Conservation (phyloP, 495 filamentous ascomycete species). For the Podospora comata region DNA sequence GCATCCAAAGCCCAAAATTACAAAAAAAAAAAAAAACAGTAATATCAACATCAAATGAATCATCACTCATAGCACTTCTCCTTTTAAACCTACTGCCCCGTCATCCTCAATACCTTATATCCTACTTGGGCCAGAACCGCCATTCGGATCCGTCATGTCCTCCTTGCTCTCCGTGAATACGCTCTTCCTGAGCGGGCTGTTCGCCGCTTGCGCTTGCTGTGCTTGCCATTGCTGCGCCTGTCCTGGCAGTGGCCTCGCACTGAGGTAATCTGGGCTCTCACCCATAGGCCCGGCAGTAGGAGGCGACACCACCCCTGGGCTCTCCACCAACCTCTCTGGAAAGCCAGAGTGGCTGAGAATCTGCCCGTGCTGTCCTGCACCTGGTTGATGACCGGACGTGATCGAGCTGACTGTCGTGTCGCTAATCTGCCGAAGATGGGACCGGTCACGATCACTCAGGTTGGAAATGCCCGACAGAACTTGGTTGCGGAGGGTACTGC, state of each 20-base stretch:
- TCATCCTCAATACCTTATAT: neutral
- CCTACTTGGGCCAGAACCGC: neutral
- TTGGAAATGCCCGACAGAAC: conserved; percentile 43
- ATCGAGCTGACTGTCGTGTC: conserved; percentile 43
- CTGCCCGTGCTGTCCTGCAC: neutral
- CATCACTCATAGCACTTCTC: neutral
- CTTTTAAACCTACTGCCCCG: neutral
- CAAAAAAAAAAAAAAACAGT: neutral
- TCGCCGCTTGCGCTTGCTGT: conserved; percentile 8
- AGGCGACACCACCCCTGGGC: conserved; percentile 17
- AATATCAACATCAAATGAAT: neutral
- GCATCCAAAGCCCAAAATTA: neutral
- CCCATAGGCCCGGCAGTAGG: conserved; percentile 6
- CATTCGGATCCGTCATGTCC: conserved; percentile 11
- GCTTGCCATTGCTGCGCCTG: conserved; percentile 1
- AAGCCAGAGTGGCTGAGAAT: conserved; percentile 10
- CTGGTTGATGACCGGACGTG: conserved; percentile 14
- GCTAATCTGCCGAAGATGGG: conserved; percentile 48
- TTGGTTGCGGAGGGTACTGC: conserved; percentile 17
- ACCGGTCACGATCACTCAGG: conserved; percentile 40
- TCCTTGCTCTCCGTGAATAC: conserved; percentile 22
- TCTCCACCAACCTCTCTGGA: neutral
- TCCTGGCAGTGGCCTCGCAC: conserved; percentile 11
- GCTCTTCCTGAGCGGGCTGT: conserved; percentile 19
- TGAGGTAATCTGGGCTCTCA: conserved; percentile 15